A percentile compares a stretch with the other conserved stretches of the same genome.
phyloP scores from a whole-genome alignment of 78 protist genomes.

The Tieghemostelium lacteum region DNA sequence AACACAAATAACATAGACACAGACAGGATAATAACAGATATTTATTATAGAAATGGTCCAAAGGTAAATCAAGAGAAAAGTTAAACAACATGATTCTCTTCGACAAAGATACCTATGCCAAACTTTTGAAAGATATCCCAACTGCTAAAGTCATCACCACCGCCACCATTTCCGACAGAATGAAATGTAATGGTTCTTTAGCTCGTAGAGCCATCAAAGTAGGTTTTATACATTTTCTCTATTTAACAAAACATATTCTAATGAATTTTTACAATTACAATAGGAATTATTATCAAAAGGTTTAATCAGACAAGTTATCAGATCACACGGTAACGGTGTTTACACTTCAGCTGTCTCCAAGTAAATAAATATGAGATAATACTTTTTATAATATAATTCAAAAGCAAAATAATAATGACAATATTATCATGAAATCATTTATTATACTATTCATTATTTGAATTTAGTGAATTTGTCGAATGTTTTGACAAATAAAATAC shows the following conservation, averaged over 20 bases:
- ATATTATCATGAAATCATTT: too few relatives aligned
- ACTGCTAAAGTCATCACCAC: slow-evolving; percentile 92
- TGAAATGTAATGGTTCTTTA: slow-evolving; percentile 90
- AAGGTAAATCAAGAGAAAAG: slow-evolving; percentile 94
- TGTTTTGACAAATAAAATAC: too few relatives aligned
- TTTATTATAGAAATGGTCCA: slow-evolving; percentile 89
- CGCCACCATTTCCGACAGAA: slow-evolving; percentile 91
- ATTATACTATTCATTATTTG: too few relatives aligned
- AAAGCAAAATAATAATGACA: too few relatives aligned
- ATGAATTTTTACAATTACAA: not conserved
- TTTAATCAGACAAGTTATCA: slow-evolving; percentile 84
- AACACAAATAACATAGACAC: not conserved
- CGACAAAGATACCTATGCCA: slow-evolving; percentile 88
- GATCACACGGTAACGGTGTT: slow-evolving; percentile 75
- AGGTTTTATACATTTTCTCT: not conserved
- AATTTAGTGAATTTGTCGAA: too few relatives aligned
- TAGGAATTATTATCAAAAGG: slow-evolving; percentile 83
- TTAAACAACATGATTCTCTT: slow-evolving; percentile 87
- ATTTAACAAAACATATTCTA: not conserved
- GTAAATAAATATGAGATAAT: too few relatives aligned
- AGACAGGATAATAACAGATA: not conserved
- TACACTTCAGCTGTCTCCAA: slow-evolving; percentile 95
- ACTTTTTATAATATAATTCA: too few relatives aligned
- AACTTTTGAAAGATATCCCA: slow-evolving; percentile 89
- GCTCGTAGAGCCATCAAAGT: slow-evolving; percentile 92